Evolutionary conservation across 345 rosid species (phyloP).

Genomic region (Populus davidiana): DNA sequence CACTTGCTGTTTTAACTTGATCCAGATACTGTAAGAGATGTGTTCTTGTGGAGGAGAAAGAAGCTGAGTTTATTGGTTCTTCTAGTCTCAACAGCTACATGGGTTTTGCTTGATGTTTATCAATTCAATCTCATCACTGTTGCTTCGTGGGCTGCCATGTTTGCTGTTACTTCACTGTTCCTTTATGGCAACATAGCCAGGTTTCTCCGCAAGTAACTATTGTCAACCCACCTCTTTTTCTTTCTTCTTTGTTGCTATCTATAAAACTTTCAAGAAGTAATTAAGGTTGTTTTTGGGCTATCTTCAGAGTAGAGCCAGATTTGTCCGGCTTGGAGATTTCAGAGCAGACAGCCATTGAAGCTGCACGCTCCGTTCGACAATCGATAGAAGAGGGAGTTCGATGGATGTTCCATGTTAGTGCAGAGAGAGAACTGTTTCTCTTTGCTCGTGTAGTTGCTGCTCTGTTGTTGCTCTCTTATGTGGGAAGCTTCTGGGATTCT

Average conservation of each 20-base stretch:
- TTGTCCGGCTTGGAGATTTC: conserved; percentile 36
- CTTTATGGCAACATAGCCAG: conserved; percentile 46
- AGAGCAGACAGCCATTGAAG: conserved; percentile 28
- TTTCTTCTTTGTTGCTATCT: neutral
- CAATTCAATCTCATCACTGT: conserved; percentile 40
- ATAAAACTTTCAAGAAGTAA: neutral
- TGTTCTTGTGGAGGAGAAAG: conserved; percentile 55
- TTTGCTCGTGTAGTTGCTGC: conserved; percentile 30
- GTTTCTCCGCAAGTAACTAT: conserved; percentile 47
- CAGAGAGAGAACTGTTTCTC: conserved; percentile 34
- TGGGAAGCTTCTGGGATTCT: conserved; percentile 30
- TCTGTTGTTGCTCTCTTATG: conserved; percentile 31
- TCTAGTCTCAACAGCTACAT: conserved; percentile 32
- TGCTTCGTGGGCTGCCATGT: conserved; percentile 42
- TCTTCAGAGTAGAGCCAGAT: conserved; percentile 39
- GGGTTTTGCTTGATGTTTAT: conserved; percentile 43
- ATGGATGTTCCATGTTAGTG: conserved; percentile 43
- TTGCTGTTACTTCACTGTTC: conserved; percentile 33
- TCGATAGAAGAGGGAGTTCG: conserved; percentile 23
- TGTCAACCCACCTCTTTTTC: neutral
- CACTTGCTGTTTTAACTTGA: neutral
- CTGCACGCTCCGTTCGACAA: conserved; percentile 23
- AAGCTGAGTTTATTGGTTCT: conserved; percentile 35
- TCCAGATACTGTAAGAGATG: conserved; percentile 31
- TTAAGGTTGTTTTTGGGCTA: neutral